Base-by-base conservation (phyloP, 495 filamentous ascomycete genomes). In the Aspergillus panamensis region DNA sequence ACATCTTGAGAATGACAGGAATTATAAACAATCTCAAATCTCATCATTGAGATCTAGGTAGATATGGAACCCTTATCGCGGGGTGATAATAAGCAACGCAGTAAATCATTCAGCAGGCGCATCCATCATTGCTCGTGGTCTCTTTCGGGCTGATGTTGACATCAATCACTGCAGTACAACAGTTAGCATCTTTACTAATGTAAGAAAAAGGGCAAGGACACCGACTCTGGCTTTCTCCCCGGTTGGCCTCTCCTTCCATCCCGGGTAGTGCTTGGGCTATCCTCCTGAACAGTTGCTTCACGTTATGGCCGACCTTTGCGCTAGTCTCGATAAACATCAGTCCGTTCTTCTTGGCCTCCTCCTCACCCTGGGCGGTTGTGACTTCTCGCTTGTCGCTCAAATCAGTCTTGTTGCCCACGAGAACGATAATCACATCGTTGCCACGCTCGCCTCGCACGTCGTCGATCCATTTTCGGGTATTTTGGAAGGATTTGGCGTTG, bases 391-490 rank as follows among this genome's bases (percentile, higher is more conserved):
- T 97, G 69, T 98, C 94, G 68, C 91, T 93, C 65, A 98, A 76
- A 81, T 98, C 94, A 19, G 94, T 97, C 84, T 98, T 98, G 80
- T 98, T 98, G 60, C 94, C 94, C 33, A 98, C 94, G 16, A 98
- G 79, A 54, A 98, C 94, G 67, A 98, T 97, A 62, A 98, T 98
- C 40, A 98, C 94, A 69, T 98, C 94, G 75, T 94, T 95, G 3
- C 94, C 94, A 58, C 94, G 85, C 78, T 98, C 94, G 33, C 92
- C 92, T 40, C 94, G 87, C 48, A 98, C 94, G 69, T 98, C 94
- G 68, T 98, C 94, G 49, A 98, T 94, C 94, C 94, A 98, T 85
- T 98, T 98, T 59, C 90, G 82, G 25, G 94, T 97, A 73, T 98
- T 96, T 68, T 94, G 87, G 81, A 98, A 98, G 56, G 89, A 92